Evolutionary conservation across 2,329 filamentous ascomycete species (phyloP).

Genomic region (Chlorencoelia australis): DNA sequence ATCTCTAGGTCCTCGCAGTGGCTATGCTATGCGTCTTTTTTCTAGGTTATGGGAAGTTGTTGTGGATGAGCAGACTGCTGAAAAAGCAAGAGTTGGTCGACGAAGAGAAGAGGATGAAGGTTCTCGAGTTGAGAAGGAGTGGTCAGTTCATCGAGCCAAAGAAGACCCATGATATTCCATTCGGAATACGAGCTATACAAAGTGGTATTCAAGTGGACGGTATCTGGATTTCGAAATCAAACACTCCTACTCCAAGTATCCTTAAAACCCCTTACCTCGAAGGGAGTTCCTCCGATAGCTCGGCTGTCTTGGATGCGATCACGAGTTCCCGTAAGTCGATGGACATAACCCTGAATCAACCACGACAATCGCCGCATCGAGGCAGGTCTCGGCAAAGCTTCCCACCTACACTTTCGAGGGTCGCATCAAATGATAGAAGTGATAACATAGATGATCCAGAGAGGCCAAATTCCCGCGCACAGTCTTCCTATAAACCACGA

Average conservation of each 20-base stretch:
- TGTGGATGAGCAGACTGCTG: conserved; percentile 45
- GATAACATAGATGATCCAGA: conserved; percentile 4
- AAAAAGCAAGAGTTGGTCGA: conserved; percentile 54
- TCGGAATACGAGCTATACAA: conserved; percentile 78
- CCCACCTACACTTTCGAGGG: conserved; percentile 1
- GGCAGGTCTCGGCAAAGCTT: neutral
- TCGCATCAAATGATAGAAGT: conserved; percentile 3
- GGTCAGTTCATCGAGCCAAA: conserved; percentile 28
- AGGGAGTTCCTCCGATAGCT: conserved; percentile 9
- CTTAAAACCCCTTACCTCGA: conserved; percentile 12
- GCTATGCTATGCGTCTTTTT: conserved; percentile 62
- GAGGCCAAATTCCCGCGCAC: conserved; percentile 7
- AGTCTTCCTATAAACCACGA: conserved; percentile 25
- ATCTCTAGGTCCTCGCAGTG: conserved; percentile 55
- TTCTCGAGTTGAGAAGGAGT: conserved; percentile 43
- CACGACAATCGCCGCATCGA: neutral
- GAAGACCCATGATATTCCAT: conserved; percentile 57
- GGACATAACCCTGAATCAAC: conserved; percentile 1
- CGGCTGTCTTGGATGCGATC: conserved; percentile 1
- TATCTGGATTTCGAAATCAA: conserved; percentile 52
- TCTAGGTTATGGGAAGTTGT: conserved; percentile 58
- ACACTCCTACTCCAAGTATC: conserved; percentile 18
- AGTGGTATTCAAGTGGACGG: conserved; percentile 76
- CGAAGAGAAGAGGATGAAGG: conserved; percentile 49
- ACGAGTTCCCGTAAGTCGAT: conserved; percentile 3